Conservation (phyloP, 257 asterid genomes). For the Solanum ossicruentum region DNA sequence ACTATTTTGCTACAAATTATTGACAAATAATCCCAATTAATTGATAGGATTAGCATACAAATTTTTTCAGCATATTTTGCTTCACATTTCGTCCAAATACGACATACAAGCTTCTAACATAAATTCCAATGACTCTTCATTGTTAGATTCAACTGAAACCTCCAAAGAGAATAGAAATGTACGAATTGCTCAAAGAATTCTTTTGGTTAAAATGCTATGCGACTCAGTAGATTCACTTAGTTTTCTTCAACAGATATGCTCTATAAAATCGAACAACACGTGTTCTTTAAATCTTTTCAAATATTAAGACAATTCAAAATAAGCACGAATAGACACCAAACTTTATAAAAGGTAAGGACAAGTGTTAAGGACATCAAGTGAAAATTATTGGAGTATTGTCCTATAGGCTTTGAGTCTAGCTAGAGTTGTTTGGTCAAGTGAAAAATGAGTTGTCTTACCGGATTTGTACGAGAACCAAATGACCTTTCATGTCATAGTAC, state of each 20-base stretch:
- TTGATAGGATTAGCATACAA: too few relatives aligned
- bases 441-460: not conserved
- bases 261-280: not conserved
- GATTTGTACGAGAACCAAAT: not conserved
- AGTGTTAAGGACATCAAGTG: not conserved
- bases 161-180: too few relatives aligned
- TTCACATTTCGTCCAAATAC: not conserved
- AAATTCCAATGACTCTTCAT: not conserved
- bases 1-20: not conserved
- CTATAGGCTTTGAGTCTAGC: not conserved
- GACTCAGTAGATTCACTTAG: not conserved
- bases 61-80: not conserved
- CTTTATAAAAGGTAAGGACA: not conserved
- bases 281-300: not conserved
- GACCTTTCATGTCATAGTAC: not conserved
- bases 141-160: not conserved
- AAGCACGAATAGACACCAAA: not conserved
- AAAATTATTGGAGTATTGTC: not conserved
- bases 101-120: not conserved
- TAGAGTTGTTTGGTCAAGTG: not conserved
- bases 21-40: too few relatives aligned
- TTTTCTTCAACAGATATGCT: not conserved
- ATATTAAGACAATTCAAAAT: not conserved
- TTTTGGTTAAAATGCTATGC: not conserved
- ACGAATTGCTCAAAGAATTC: not conserved